Evolutionary conservation across 768 basidiomycete genomes (phyloP).

Genomic region (Termitomyces heimii): DNA sequence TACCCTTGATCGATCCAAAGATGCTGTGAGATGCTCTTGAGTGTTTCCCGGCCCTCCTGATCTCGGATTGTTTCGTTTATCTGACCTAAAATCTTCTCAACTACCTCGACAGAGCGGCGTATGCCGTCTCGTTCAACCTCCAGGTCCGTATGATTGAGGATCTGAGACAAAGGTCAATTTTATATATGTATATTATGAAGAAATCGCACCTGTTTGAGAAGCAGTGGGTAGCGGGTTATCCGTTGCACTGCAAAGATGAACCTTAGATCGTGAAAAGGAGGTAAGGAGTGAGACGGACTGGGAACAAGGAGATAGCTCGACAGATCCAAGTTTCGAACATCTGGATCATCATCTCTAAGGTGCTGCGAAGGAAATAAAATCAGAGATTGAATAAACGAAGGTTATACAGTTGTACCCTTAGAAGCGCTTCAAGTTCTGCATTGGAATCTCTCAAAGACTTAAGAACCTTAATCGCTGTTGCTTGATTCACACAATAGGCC

Average conservation of each 20-base stretch:
- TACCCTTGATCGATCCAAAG: conserved; percentile 88
- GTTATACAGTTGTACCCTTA: conserved; percentile 48
- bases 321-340: conserved; percentile 76
- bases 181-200: background rate
- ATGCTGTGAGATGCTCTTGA: conserved; percentile 67
- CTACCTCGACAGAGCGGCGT: conserved; percentile 46
- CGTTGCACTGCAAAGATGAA: conserved; percentile 71
- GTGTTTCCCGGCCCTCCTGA: conserved; percentile 72
- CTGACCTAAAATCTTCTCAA: conserved; percentile 67
- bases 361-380: conserved; percentile 32
- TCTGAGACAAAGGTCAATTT: conserved; percentile 30
- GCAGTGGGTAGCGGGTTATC: conserved; percentile 87
- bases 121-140: conserved; percentile 54
- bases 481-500: conserved; percentile 91
- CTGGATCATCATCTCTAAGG: conserved; percentile 74
- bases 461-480: conserved; percentile 67
- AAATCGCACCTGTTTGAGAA: conserved; percentile 64
- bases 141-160: conserved; percentile 72
- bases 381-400: background rate
- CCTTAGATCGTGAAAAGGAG: conserved; percentile 1
- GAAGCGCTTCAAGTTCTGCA: conserved; percentile 53
- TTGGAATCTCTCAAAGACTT: conserved; percentile 68
- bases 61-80: conserved; percentile 91
- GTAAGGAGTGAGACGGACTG: conserved; percentile 42
- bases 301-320: conserved; percentile 91